phyloP scores from a whole-genome alignment of 108 stramenopile species.

The Skeletonema menzelii region DNA sequence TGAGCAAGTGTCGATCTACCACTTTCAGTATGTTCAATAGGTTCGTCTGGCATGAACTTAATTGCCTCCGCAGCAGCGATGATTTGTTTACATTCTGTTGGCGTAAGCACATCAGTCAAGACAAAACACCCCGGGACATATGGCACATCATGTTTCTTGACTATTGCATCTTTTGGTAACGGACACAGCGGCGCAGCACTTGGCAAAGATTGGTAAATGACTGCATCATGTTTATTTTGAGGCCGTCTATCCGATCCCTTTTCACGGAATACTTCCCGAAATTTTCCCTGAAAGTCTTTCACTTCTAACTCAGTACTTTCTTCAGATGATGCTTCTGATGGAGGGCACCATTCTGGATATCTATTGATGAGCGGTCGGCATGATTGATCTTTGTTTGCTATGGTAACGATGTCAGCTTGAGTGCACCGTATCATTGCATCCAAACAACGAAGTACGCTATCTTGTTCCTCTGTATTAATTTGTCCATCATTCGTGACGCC shows the following conservation, averaged over 20 bases:
- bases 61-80: slow-evolving; percentile 32
- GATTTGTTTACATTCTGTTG: slow-evolving; percentile 45
- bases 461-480: slow-evolving; percentile 19
- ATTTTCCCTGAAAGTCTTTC: slow-evolving; percentile 1
- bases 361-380: not conserved
- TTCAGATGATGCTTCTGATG: slow-evolving; percentile 9
- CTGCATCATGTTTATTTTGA: slow-evolving; percentile 31
- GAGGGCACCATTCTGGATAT: slow-evolving; percentile 4
- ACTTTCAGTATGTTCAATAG: slow-evolving; percentile 28
- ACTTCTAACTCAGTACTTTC: not conserved
- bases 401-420: slow-evolving; percentile 2
- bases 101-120: slow-evolving; percentile 49
- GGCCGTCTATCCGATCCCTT: slow-evolving; percentile 22
- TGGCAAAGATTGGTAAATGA: slow-evolving; percentile 5
- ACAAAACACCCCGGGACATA: slow-evolving; percentile 42
- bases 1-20: slow-evolving; percentile 28
- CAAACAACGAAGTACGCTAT: slow-evolving; percentile 30
- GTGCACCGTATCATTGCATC: slow-evolving; percentile 26
- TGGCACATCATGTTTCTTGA: slow-evolving; percentile 32
- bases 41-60: slow-evolving; percentile 58
- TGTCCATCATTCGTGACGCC: slow-evolving; percentile 3
- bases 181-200: not conserved
- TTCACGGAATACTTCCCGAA: slow-evolving; percentile 33
- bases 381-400: slow-evolving; percentile 1
- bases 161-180: not conserved